Base-by-base conservation (phyloP, 73 alveolate genomes). In the Stentor coeruleus region DNA sequence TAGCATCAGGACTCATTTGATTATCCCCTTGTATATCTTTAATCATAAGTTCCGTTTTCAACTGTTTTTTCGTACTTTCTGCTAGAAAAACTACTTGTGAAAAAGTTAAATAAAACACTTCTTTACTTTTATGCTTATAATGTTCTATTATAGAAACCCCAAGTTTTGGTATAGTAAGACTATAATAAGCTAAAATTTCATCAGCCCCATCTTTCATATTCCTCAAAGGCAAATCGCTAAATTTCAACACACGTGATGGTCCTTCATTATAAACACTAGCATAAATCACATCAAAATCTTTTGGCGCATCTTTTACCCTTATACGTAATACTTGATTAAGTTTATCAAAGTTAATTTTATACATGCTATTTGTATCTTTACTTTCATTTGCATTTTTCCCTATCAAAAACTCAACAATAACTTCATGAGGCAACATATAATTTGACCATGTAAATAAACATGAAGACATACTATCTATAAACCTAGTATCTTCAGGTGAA, bases 21-120 rank as follows among this genome's bases (percentile, higher is more conserved):
- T 90, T 90, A 74, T 90, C 96, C 3, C 82, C 83, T 76, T 90
- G 80, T 20, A 85, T 35, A 41, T 77, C 59, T 33, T 66, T 83
- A 3, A 90, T 81, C 74, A 58, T 77, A 1, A 90, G 75, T 30
- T 87, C 80, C 2, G 36, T 3, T 55, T 79, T 84, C 76, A 81
- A 77, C 66, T 80, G 14, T 14, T 77, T 66, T 57, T 49, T 77
- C 20, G 93, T 81, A 0, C 87, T 87, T 0, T 77, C 20, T 3
- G 75, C 36, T 35, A 75, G 39, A 6, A 87, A 49, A 38, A 55
- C 57, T 2, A 90, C 60, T 2, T 74, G 81, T 30, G 59, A 80
- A 35, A 80, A 40, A 73, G 74, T 74, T 74, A 87, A 26, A 74
- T 83, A 81, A 3, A 85, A 59, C 76, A 90, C 40, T 80, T 90